phyloP scores from a whole-genome alignment of 176 grass and related monocot species.

The Phoenix roebelenii region DNA sequence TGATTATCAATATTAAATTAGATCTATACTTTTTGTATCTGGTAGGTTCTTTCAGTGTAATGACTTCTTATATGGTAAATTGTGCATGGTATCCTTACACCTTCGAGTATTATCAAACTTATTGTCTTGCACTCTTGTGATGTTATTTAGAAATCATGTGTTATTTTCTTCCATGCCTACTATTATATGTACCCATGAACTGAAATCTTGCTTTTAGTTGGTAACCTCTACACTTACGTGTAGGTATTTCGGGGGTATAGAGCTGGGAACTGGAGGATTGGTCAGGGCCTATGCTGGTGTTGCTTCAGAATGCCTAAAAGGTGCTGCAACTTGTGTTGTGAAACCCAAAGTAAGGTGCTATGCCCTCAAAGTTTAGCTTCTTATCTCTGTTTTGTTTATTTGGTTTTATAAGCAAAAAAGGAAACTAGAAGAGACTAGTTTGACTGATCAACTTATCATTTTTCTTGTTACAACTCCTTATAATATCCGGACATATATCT shows the following conservation, averaged over 20 bases:
- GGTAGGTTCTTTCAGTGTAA: too few species aligned
- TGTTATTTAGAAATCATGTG: too few species aligned
- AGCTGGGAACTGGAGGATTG: slow-evolving; percentile 78
- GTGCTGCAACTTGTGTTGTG: slow-evolving; percentile 65
- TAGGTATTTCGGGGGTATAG: slow-evolving; percentile 96
- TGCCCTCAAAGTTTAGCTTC: background rate
- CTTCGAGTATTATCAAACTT: too few species aligned
- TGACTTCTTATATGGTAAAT: too few species aligned
- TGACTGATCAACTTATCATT: too few species aligned
- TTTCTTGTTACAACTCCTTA: background rate
- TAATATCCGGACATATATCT: background rate
- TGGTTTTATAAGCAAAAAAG: background rate
- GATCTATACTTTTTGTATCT: too few species aligned
- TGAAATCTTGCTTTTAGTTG: background rate
- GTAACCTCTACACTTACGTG: background rate
- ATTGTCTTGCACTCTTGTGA: too few species aligned
- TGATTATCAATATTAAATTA: too few species aligned
- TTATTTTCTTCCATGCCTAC: too few species aligned
- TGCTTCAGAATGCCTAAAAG: slow-evolving; percentile 84
- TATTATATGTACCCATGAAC: too few species aligned
- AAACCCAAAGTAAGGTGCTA: slow-evolving; percentile 63
- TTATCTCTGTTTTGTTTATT: slow-evolving; percentile 17
- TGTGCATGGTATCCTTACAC: too few species aligned
- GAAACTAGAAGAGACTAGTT: too few species aligned
- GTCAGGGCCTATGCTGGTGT: slow-evolving; percentile 90